Evolutionary conservation across 257 asterid species (phyloP).

Genomic region (Solanum dulcamara): DNA sequence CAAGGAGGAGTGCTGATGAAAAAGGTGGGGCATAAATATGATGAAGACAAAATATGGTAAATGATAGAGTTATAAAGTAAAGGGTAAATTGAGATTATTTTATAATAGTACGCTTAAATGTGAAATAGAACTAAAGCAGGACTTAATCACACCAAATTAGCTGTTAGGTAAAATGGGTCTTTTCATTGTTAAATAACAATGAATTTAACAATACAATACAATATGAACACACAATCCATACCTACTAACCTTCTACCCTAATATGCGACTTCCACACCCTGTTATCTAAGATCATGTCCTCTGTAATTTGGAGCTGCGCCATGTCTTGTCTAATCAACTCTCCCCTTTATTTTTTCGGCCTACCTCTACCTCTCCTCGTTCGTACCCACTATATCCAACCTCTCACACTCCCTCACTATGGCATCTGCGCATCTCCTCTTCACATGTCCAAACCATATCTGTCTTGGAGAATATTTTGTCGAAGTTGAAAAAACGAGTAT

Average conservation of each 20-base stretch:
- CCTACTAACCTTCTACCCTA: neutral
- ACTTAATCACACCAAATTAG: neutral
- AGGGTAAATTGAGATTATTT: neutral
- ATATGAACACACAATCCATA: neutral
- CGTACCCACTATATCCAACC: neutral
- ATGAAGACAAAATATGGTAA: neutral
- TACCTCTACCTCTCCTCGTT: neutral
- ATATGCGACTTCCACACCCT: neutral
- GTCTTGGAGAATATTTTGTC: neutral
- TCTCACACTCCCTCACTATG: neutral
- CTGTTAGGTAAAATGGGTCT: neutral
- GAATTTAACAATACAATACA: neutral
- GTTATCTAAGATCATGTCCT: neutral
- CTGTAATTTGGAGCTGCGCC: neutral
- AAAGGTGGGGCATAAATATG: neutral
- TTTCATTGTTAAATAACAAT: neutral
- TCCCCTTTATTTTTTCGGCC: neutral
- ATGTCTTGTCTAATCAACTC: neutral
- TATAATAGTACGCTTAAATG: neutral
- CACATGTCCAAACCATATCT: neutral
- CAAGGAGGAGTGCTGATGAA: neutral
- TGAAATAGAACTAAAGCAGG: neutral
- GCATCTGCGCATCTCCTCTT: neutral
- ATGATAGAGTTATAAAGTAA: neutral
- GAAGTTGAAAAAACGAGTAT: neutral